These are phyloP conservation scores for Candolleomyces eurysporus DNA, from an alignment of 768 basidiomycete species.

Conservation along the genomic window DNA sequence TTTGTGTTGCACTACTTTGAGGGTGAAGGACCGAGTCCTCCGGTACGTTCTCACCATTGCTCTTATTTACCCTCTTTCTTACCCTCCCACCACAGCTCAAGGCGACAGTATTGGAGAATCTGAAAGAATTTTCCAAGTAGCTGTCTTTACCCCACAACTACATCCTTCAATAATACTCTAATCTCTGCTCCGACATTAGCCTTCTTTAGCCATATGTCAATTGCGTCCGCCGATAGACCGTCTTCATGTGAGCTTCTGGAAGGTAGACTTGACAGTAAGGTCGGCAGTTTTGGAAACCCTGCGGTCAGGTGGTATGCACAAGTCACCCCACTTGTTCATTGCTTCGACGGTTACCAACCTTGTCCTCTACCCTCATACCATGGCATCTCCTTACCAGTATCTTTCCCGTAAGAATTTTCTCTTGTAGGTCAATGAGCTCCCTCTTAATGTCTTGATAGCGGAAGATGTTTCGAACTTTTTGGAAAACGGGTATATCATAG, in stretches of 20 bases:
- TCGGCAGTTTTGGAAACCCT: too few species aligned
- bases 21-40: conserved; percentile 65
- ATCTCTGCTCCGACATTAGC: too few species aligned
- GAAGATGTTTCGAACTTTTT: conserved; percentile 55
- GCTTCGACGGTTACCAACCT: background rate
- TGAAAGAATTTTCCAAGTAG: conserved; percentile 32
- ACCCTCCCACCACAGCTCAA: conserved; percentile 40
- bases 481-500: conserved; percentile 51
- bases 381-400: conserved; percentile 34
- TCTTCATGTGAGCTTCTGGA: too few species aligned
- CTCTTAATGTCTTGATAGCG: conserved; percentile 21
- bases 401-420: conserved; percentile 31
- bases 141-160: background rate
- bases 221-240: too few species aligned
- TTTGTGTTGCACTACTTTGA: conserved; percentile 77
- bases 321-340: background rate
- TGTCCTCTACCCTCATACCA: conserved; percentile 13
- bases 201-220: too few species aligned
- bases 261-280: too few species aligned
- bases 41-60: conserved; percentile 42
- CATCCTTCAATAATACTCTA: background rate
- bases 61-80: background rate
- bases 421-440: background rate
- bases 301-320: too few species aligned
- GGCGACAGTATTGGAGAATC: conserved; percentile 41